These are phyloP conservation scores for Euphorbia tirucalli DNA, from an alignment of 345 rosid genomes.

Conservation along the genomic window DNA sequence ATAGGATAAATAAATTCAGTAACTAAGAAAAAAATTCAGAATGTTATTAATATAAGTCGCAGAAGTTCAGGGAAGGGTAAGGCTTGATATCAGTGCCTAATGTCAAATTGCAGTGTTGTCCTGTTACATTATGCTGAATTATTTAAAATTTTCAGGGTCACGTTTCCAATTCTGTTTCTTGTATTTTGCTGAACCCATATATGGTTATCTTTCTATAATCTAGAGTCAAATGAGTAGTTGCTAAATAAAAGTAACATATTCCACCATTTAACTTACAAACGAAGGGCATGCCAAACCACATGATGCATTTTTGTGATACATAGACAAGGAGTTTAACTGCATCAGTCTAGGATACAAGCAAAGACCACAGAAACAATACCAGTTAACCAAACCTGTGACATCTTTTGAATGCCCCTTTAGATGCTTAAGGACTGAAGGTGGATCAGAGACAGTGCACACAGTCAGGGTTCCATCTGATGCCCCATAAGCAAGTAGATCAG, in stretches of 20 bases:
- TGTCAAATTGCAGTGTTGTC: neutral
- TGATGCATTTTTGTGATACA: neutral
- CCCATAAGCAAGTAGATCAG: slow-evolving; percentile 92
- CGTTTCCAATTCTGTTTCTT: neutral
- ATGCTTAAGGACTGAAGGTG: slow-evolving; percentile 62
- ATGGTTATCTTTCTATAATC: neutral
- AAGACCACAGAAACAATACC: slow-evolving; percentile 56
- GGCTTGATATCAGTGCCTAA: neutral
- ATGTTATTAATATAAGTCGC: no score
- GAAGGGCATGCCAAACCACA: neutral
- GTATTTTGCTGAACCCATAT: neutral
- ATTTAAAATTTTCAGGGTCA: neutral
- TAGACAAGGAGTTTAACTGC: neutral
- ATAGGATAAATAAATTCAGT: no score
- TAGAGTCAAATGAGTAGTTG: neutral
- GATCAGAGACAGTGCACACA: slow-evolving; percentile 71
- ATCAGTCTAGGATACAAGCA: slow-evolving; percentile 24
- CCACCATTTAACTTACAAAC: neutral
- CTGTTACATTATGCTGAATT: neutral
- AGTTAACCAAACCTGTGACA: slow-evolving; percentile 96
- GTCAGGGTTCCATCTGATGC: slow-evolving; percentile 92
- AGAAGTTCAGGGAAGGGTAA: no score
- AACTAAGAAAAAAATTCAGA: no score
- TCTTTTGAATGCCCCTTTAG: slow-evolving; percentile 80
- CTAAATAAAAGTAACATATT: neutral